These are phyloP conservation scores for Eucalyptus tenuipes DNA, from an alignment of 345 rosid species.

Conservation along the genomic window DNA sequence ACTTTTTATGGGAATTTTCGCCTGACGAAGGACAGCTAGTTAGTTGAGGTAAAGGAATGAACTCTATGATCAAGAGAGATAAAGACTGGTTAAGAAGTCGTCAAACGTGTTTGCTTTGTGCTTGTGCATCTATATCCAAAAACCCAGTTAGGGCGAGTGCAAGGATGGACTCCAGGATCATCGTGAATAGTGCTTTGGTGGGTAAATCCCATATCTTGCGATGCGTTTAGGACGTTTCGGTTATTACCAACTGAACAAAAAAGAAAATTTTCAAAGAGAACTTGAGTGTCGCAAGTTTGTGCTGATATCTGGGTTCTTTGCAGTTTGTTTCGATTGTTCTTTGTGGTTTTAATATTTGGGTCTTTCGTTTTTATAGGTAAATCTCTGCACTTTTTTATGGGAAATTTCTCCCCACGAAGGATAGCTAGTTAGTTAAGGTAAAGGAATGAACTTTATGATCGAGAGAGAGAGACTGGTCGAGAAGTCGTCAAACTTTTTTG, in stretches of 20 bases:
- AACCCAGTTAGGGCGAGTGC: background rate
- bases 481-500: background rate
- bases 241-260: background rate
- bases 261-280: background rate
- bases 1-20: background rate
- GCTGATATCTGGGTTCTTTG: background rate
- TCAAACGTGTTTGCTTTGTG: background rate
- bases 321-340: background rate
- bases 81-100: background rate
- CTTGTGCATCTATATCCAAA: background rate
- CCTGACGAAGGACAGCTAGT: background rate
- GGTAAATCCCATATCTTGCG: background rate
- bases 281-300: background rate
- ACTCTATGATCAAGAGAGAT: background rate
- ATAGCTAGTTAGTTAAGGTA: background rate
- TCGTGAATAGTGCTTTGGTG: background rate
- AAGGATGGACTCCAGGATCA: background rate
- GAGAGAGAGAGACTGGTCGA: background rate
- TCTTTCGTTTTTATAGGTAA: background rate
- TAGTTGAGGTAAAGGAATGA: background rate
- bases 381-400: background rate
- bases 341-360: background rate
- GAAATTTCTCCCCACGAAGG: background rate
- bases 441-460: background rate
- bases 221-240: background rate